Conservation (phyloP, 768 basidiomycete genomes). For the Suillus fuscotomentosus region DNA sequence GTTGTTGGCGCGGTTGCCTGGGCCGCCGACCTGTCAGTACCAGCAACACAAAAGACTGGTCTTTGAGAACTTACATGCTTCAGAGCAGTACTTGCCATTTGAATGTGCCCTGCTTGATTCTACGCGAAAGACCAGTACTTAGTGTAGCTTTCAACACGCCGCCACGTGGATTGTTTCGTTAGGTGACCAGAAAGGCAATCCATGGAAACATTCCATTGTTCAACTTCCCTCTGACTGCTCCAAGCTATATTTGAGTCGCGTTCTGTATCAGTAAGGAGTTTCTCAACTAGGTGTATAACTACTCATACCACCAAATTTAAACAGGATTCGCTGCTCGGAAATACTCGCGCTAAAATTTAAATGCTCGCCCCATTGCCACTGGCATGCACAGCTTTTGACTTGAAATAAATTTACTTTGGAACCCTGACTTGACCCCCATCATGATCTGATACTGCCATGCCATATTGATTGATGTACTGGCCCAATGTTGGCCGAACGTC, state of each 20-base stretch:
- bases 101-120: neutral
- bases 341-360: too few relatives aligned
- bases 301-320: neutral
- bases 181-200: slow-evolving; percentile 4
- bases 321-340: neutral
- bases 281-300: neutral
- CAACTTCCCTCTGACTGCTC: neutral
- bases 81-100: slow-evolving; percentile 45
- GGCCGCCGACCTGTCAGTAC: slow-evolving; percentile 29
- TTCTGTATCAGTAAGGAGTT: neutral
- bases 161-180: slow-evolving; percentile 9
- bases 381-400: neutral
- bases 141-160: neutral
- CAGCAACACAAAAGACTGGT: neutral
- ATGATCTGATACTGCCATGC: neutral
- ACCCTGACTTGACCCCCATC: neutral
- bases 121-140: neutral
- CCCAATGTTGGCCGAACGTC: neutral
- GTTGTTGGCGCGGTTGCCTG: slow-evolving; percentile 49
- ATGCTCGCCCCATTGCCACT: too few relatives aligned
- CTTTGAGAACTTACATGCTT: slow-evolving; percentile 39
- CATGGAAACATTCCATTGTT: neutral
- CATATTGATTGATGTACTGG: neutral
- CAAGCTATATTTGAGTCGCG: neutral
- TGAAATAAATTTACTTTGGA: neutral